Conservation (phyloP, 2,329 filamentous ascomycete genomes). For the Magnaporthales sp. region DNA sequence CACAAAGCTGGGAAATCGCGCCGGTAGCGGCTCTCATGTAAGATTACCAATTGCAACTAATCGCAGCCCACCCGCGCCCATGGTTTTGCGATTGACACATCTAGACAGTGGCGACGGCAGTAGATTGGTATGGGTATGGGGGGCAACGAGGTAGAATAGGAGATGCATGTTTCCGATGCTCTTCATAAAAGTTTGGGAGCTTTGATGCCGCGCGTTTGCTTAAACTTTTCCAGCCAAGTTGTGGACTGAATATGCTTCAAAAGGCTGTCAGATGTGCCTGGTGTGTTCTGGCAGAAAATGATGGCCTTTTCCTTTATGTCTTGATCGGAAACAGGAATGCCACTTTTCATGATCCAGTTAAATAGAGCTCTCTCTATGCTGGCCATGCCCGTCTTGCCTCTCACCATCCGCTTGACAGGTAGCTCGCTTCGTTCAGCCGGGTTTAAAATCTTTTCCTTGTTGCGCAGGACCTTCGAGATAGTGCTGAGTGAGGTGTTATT, state of each 20-base stretch:
- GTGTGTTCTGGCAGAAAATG: conserved; percentile 52
- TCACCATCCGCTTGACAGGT: conserved; percentile 70
- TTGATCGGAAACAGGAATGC: conserved; percentile 65
- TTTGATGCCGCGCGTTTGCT: conserved; percentile 67
- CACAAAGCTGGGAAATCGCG: too few relatives aligned
- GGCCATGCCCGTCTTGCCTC: conserved; percentile 55
- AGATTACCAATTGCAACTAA: too few relatives aligned
- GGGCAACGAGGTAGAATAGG: conserved; percentile 63
- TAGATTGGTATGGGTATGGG: conserved; percentile 40
- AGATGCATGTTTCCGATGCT: conserved; percentile 62
- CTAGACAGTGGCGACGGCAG: conserved; percentile 64
- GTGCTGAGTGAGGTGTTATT: conserved; percentile 51
- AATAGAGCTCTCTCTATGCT: conserved; percentile 87
- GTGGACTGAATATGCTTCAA: conserved; percentile 19
- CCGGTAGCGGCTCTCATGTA: too few relatives aligned
- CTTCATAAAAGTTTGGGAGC: conserved; percentile 40
- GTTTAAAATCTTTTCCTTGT: conserved; percentile 90
- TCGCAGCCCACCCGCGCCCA: too few relatives aligned
- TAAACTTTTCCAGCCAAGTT: conserved; percentile 91
- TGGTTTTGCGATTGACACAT: too few relatives aligned
- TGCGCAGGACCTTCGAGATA: conserved; percentile 92
- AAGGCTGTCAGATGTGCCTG: background rate
- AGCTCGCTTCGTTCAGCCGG: conserved; percentile 71
- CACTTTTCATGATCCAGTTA: conserved; percentile 80
- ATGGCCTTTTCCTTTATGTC: conserved; percentile 77